Conservation (phyloP, 2,329 filamentous ascomycete genomes). For the Phyllosticta citribraziliensis region DNA sequence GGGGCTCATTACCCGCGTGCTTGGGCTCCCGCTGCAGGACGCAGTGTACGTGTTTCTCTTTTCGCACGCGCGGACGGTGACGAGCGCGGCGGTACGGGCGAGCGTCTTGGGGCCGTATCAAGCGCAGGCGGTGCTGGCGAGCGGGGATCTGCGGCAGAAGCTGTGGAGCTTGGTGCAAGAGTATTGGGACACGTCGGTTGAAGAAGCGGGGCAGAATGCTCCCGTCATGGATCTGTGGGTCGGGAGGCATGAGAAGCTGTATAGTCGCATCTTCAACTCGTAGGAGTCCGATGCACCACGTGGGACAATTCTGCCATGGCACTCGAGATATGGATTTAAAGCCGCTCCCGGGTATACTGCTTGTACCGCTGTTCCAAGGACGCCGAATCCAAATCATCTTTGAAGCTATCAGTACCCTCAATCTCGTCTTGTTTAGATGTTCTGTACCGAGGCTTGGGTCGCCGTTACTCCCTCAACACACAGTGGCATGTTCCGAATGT, state of each 20-base stretch:
- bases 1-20: constrained; percentile 55
- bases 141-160: constrained; percentile 45
- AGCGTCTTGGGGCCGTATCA: constrained; percentile 74
- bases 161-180: constrained; percentile 50
- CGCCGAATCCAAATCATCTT: too few species aligned
- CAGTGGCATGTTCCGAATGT: background rate
- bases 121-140: constrained; percentile 62
- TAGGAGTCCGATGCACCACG: constrained; percentile 24
- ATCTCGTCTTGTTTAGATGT: too few species aligned
- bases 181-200: constrained; percentile 49
- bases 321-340: too few species aligned
- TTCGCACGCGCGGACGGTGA: constrained; percentile 64
- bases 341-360: too few species aligned
- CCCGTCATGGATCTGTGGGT: constrained; percentile 76
- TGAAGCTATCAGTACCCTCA: too few species aligned
- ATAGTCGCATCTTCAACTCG: constrained; percentile 81
- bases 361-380: too few species aligned
- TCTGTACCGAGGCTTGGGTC: too few species aligned
- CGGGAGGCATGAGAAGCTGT: constrained; percentile 71
- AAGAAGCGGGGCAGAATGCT: constrained; percentile 64
- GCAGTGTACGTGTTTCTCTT: constrained; percentile 68
- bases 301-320: background rate
- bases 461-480: background rate
- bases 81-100: constrained; percentile 67
- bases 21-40: constrained; percentile 51